These are phyloP conservation scores for Stylosanthes scabra DNA, from an alignment of 331 rosid genomes.

Conservation along the genomic window DNA sequence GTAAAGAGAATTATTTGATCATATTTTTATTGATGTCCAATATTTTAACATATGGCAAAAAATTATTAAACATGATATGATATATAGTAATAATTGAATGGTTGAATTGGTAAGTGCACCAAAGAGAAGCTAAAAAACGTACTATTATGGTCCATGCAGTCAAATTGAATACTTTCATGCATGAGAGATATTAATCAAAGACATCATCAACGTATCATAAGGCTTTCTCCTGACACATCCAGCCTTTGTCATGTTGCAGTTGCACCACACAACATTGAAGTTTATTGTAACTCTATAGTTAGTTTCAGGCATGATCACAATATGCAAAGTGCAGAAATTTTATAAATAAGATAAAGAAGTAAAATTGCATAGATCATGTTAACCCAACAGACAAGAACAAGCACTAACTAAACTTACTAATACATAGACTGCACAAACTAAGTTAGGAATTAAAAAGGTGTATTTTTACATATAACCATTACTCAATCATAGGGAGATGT, in stretches of 20 bases:
- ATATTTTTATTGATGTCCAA: no score
- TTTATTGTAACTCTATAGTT: conserved; percentile 12
- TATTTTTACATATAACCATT: conserved; percentile 6
- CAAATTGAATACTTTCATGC: background rate
- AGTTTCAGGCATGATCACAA: conserved; percentile 4
- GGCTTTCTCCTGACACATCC: background rate
- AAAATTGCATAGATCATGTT: conserved; percentile 8
- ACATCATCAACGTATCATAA: background rate
- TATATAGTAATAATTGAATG: no score
- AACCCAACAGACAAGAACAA: conserved; percentile 13
- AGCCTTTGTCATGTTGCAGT: conserved; percentile 12
- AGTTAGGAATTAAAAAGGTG: conserved; percentile 1
- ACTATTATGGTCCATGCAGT: background rate
- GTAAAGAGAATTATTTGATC: no score
- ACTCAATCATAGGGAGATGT: conserved; percentile 10
- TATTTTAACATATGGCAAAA: no score
- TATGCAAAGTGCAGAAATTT: background rate
- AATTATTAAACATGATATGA: no score
- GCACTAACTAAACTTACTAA: background rate
- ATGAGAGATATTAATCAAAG: conserved; percentile 4
- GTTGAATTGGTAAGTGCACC: background rate
- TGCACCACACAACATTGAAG: conserved; percentile 8
- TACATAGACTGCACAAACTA: conserved; percentile 20
- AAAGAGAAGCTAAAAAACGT: background rate
- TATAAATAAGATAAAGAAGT: background rate